Evolutionary conservation across 2,329 filamentous ascomycete species (phyloP).

Genomic region (Fusarium phyllophilum): DNA sequence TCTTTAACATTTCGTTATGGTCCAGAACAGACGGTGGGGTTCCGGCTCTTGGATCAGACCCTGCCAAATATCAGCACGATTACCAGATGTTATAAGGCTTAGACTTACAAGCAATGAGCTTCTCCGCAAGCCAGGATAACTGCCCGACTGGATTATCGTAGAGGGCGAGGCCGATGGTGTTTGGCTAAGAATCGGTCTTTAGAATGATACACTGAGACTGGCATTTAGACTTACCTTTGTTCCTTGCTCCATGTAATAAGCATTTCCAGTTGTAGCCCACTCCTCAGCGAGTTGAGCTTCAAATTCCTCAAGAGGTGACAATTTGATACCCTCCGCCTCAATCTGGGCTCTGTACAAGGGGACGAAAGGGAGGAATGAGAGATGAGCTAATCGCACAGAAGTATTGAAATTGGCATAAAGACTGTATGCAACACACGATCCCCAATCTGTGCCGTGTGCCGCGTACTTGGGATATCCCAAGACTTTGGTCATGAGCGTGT

Average conservation of each 20-base stretch:
- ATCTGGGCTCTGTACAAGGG: not conserved
- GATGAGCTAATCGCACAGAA: not conserved
- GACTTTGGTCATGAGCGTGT: not conserved
- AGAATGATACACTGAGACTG: not conserved
- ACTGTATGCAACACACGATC: not conserved
- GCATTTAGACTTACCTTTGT: not conserved
- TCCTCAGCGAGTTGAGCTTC: not conserved
- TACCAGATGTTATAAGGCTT: rapidly evolving
- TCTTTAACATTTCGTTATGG: not conserved
- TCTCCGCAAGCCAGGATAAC: not conserved
- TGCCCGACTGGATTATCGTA: not conserved
- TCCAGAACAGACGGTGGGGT: not conserved
- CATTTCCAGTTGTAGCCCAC: not conserved
- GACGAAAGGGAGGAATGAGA: not conserved
- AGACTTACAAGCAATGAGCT: not conserved
- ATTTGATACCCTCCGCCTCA: not conserved
- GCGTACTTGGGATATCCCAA: not conserved
- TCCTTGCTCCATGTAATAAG: not conserved
- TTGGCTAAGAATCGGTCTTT: not conserved
- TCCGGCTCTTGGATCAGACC: not conserved
- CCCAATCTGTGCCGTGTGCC: not conserved
- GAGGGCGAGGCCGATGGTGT: not conserved
- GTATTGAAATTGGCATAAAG: not conserved
- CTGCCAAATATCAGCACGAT: not conserved
- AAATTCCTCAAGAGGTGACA: not conserved